Evolutionary conservation across 2,329 filamentous ascomycete genomes (phyloP).

Genomic region (Chalaropsis ovoidea): DNA sequence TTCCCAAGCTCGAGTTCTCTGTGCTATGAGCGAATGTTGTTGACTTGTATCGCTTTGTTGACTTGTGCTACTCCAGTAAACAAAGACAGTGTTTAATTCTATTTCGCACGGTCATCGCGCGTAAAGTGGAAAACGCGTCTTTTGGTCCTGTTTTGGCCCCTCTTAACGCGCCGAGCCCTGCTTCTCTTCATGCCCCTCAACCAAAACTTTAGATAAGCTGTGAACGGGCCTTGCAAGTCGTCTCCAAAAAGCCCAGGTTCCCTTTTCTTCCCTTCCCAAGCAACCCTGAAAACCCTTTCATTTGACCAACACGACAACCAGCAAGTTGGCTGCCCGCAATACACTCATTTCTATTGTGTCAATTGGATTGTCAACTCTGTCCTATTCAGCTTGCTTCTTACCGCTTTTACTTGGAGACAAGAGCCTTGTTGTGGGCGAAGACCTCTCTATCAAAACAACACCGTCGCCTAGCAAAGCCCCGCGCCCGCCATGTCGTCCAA

Average conservation of each 20-base stretch:
- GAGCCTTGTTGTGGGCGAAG: background rate
- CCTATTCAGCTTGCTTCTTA: background rate
- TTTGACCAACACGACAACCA: background rate
- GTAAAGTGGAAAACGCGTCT: conserved; percentile 21
- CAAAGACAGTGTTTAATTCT: background rate
- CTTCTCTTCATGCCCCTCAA: conserved; percentile 16
- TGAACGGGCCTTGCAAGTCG: background rate
- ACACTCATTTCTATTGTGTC: background rate
- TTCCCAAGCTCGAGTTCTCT: background rate
- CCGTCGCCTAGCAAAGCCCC: background rate
- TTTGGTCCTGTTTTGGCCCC: conserved; percentile 21
- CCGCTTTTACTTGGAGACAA: background rate
- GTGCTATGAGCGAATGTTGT: too few relatives aligned
- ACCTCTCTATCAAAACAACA: background rate
- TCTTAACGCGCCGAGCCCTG: conserved; percentile 17
- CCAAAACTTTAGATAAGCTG: conserved; percentile 4
- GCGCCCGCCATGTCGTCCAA: conserved; percentile 18
- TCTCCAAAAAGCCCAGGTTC: too few relatives aligned
- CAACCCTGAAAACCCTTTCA: background rate
- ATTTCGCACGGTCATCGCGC: background rate
- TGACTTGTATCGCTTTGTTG: background rate
- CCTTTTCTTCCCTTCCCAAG: background rate
- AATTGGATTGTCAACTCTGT: background rate
- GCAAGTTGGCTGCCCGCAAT: background rate
- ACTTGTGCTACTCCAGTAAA: background rate